phyloP scores from a whole-genome alignment of 1,139 yeast genomes.

The Debaryomyces subglobosus region DNA sequence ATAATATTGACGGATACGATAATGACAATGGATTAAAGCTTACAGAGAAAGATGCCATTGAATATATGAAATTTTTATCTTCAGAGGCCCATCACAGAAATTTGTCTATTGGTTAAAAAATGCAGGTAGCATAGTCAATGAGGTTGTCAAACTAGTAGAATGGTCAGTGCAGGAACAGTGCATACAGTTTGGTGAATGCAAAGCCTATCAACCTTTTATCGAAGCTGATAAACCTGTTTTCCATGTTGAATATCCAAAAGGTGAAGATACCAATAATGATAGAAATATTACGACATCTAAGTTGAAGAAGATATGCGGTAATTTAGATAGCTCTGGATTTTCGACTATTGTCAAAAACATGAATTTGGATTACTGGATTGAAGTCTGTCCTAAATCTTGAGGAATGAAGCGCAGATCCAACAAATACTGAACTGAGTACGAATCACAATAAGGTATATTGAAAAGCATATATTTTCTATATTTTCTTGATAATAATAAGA shows the following conservation, averaged over 20 bases:
- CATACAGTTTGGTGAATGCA: constrained; percentile 23
- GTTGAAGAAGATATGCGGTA: constrained; percentile 15
- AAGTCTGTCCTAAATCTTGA: background rate
- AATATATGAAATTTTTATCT: constrained; percentile 19
- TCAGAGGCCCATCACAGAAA: constrained; percentile 15
- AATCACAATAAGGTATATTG: background rate
- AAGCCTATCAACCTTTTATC: constrained; percentile 16
- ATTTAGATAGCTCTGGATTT: constrained; percentile 15
- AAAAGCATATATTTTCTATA: too few relatives aligned
- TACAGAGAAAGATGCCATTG: constrained; percentile 20
- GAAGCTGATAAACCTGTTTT: constrained; percentile 21
- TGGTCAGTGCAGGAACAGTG: constrained; percentile 27
- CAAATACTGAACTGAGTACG: background rate
- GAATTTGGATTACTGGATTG: constrained; percentile 21
- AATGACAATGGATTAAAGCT: constrained; percentile 23
- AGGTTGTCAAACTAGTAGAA: constrained; percentile 18
- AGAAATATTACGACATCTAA: constrained; percentile 10
- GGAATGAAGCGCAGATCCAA: background rate
- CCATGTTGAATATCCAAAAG: constrained; percentile 26
- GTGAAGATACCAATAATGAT: constrained; percentile 14
- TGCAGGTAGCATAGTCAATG: constrained; percentile 21
- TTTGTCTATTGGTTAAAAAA: constrained; percentile 22
- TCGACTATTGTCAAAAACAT: constrained; percentile 24
- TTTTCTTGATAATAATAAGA: too few relatives aligned
- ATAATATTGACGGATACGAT: constrained; percentile 26